Conservation (phyloP, 139 green algal species). For the Dunaliella sp. region DNA sequence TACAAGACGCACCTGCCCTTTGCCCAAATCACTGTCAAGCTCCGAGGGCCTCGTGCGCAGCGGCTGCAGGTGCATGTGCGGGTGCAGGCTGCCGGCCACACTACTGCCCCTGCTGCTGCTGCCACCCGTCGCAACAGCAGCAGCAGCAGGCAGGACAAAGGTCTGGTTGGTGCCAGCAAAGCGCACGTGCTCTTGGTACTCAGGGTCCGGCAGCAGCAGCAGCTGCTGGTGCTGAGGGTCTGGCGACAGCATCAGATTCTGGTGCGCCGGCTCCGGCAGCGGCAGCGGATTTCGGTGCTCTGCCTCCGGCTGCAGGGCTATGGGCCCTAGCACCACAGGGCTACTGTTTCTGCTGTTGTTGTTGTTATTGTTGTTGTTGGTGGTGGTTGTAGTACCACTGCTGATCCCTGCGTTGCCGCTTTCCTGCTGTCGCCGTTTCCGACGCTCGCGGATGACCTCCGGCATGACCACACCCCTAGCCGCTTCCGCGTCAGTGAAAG, state of each 20-base stretch:
- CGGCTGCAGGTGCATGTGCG: not conserved
- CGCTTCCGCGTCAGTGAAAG: not conserved
- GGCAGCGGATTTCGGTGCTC: too few relatives aligned
- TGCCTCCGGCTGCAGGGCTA: too few relatives aligned
- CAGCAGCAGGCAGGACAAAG: not conserved
- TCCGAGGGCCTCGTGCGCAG: not conserved
- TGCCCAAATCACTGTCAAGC: too few relatives aligned
- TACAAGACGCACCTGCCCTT: too few relatives aligned
- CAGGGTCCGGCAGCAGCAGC: not conserved
- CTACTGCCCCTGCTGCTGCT: not conserved
- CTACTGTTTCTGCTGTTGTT: not conserved
- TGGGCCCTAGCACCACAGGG: too few relatives aligned
- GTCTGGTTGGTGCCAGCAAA: not conserved
- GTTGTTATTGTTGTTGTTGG: not conserved
- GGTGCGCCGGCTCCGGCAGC: too few relatives aligned
- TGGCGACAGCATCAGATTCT: too few relatives aligned
- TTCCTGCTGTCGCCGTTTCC: not conserved
- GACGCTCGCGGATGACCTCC: not conserved
- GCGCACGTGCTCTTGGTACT: not conserved
- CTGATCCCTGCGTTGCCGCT: too few relatives aligned
- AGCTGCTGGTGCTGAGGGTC: too few relatives aligned
- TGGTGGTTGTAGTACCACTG: too few relatives aligned
- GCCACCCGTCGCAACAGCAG: too few relatives aligned
- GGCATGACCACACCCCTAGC: not conserved
- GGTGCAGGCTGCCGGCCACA: not conserved